Base-by-base conservation (phyloP, 371 early-diverging fungal genomes). In the Syncephalastrum contaminatum region DNA sequence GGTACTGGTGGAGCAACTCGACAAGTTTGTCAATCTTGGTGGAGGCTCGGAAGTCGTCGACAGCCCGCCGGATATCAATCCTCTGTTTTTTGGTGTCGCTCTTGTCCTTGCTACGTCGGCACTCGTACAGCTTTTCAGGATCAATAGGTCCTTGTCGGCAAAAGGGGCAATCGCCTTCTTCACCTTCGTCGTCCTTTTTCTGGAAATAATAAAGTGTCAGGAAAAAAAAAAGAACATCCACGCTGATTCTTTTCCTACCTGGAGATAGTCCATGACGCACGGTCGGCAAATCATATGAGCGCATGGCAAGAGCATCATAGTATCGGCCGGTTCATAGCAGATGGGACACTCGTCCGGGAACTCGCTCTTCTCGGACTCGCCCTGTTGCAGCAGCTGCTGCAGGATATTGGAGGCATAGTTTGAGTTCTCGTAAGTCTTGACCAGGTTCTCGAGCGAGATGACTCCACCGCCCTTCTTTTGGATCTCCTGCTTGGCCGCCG, bases 1-100 rank as follows among this genome's bases (percentile, higher is more conserved):
- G 16, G 36, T 80, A 60, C 22, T 66, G 61, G 40, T 81, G 58
- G 27, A 85, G 30, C 49, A 78, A 73, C 13, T 52, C 51, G 42
- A 89, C 56, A 41, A 89, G 59, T 0, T 87, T 87, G 19, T 74
- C 70, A 36, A 90, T 73, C 56, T 90, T 92, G 20, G 89, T 83
- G 13, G 81, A 80, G 1, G 75, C 66, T 41, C 73, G 71, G 63
- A 77, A 85, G 4, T 77, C 79, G 20, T 81, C 76, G 3, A 76
- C 59, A n/a, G 69, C 73, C 39, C 72, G 75, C 41, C 77, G 75
- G 19, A 76, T 59, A 22, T 70, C 59, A n/a, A 62, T 12, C 4
- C n/a, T 5, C 1, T 56, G 43, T 3, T 52, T 60, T 8, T 51
- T 54, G 14, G 55, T 43, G 19, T 30, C 46, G 5, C 21, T 45